Percentiles rank a stretch among this genome's conserved stretches.
These are phyloP conservation scores for Sonneratia alba DNA, from an alignment of 345 rosid species.

Conservation along the genomic window DNA sequence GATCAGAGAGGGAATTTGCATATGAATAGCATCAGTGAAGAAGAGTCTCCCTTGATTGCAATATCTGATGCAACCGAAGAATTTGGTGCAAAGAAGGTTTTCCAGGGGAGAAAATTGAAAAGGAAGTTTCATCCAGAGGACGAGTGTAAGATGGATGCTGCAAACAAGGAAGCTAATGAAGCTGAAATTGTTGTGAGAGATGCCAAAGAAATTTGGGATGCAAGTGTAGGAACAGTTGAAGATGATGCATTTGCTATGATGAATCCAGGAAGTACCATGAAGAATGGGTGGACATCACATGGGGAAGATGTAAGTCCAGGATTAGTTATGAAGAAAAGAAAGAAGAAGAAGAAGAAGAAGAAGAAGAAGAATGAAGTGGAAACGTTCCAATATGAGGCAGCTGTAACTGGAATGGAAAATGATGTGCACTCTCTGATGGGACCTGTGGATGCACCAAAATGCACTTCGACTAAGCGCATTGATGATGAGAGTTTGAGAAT, in stretches of 20 bases:
- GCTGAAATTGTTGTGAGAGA: slow-evolving; percentile 15
- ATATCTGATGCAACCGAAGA: slow-evolving; percentile 21
- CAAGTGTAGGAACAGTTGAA: slow-evolving; percentile 25
- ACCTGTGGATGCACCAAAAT: not conserved
- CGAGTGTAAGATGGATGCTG: slow-evolving; percentile 22
- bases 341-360: not conserved
- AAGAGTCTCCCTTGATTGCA: slow-evolving; percentile 23
- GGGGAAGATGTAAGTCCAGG: slow-evolving; percentile 20
- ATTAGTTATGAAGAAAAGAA: not conserved
- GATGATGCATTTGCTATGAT: slow-evolving; percentile 22
- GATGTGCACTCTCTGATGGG: not conserved
- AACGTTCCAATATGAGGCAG: not conserved
- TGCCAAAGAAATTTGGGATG: slow-evolving; percentile 20
- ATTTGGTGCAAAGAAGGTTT: slow-evolving; percentile 12
- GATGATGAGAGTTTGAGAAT: not conserved
- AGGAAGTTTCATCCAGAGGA: slow-evolving; percentile 31
- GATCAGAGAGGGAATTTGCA: slow-evolving; percentile 26
- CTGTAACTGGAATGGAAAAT: not conserved
- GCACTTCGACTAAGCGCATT: not conserved
- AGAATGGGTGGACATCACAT: slow-evolving; percentile 25
- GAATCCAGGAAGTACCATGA: slow-evolving; percentile 22
- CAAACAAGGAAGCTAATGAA: slow-evolving; percentile 24
- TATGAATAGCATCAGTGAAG: slow-evolving; percentile 16
- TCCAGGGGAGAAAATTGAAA: slow-evolving; percentile 51
- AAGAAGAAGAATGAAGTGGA: not conserved